Conservation (phyloP, 768 basidiomycete species). For the Panaeolus papilionaceus region DNA sequence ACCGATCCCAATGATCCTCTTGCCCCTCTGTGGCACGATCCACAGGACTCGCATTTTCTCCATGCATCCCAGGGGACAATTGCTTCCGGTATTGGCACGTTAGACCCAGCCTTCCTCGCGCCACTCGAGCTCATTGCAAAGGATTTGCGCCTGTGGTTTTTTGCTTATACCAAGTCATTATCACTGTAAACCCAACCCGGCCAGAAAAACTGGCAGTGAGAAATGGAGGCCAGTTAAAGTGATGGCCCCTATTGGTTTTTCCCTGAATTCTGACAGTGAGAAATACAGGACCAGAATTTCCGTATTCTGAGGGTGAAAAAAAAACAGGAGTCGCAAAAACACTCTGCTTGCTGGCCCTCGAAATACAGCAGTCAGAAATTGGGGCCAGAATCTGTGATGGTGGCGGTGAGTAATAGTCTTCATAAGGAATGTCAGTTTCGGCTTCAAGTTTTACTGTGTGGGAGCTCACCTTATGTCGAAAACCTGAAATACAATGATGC, state of each 20-base stretch:
- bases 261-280: not conserved
- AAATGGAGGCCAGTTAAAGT: not conserved
- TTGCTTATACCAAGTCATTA: not conserved
- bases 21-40: slow-evolving; percentile 12
- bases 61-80: not conserved
- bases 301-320: not conserved
- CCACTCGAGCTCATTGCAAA: not conserved
- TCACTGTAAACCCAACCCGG: not conserved
- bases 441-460: too few relatives aligned
- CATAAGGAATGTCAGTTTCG: not conserved
- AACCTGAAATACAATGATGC: not conserved
- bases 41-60: not conserved
- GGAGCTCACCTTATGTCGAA: not conserved
- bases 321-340: not conserved
- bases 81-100: not conserved
- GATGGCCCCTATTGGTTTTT: not conserved
- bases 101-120: not conserved
- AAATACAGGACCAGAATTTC: not conserved
- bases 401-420: not conserved
- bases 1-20: not conserved
- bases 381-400: not conserved
- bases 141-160: not conserved
- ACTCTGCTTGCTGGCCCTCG: not conserved
- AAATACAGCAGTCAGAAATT: not conserved
- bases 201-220: not conserved